These are phyloP conservation scores for Alternaria postmessia DNA, from an alignment of 2,329 filamentous ascomycete species.

Conservation along the genomic window DNA sequence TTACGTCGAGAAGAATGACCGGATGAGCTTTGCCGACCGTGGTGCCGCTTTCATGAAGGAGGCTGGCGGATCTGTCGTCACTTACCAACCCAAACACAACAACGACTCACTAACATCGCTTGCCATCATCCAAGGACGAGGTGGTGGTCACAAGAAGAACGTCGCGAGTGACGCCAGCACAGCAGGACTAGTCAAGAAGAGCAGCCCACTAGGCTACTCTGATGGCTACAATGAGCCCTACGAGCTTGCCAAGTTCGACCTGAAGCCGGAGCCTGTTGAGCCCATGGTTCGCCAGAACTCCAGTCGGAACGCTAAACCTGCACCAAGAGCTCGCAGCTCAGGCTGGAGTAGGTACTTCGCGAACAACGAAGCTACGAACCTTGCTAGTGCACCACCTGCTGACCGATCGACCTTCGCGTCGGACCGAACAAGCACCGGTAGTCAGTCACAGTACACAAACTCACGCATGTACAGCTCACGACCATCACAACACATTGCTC, in stretches of 20 bases:
- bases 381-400: conserved; percentile 69
- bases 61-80: conserved; percentile 54
- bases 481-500: conserved; percentile 74
- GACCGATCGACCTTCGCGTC: conserved; percentile 54
- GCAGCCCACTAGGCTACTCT: conserved; percentile 50
- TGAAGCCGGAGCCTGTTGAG: conserved; percentile 46
- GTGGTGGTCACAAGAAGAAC: conserved; percentile 59
- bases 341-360: conserved; percentile 84
- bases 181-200: conserved; percentile 67
- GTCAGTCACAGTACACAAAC: conserved; percentile 60
- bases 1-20: conserved; percentile 51
- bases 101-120: conserved; percentile 54
- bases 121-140: conserved; percentile 64
- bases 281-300: conserved; percentile 50
- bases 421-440: conserved; percentile 50
- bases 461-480: conserved; percentile 62
- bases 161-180: conserved; percentile 68
- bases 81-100: conserved; percentile 40
- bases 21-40: conserved; percentile 60
- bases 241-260: conserved; percentile 57
- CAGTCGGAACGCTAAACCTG: conserved; percentile 34
- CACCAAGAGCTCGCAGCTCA: conserved; percentile 62
- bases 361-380: conserved; percentile 67
- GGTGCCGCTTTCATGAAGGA: conserved; percentile 63
- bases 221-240: conserved; percentile 50